These are phyloP conservation scores for Penicillium sp. DNA, from an alignment of 2,329 filamentous ascomycete genomes.

Conservation along the genomic window DNA sequence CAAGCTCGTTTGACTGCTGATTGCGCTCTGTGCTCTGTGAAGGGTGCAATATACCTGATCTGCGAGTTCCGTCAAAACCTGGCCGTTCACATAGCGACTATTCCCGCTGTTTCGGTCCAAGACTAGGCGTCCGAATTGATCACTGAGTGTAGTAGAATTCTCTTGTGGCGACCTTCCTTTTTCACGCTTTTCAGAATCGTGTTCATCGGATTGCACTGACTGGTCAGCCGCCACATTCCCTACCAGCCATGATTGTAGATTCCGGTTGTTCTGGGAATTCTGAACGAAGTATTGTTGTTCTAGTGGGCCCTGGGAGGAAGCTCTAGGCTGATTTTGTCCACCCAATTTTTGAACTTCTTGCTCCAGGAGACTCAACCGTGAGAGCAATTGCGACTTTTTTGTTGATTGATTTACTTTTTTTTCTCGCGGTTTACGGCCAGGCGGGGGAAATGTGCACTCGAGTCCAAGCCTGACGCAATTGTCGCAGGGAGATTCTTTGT, in stretches of 20 bases:
- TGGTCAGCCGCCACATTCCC: neutral
- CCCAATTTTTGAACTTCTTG: neutral
- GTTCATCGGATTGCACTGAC: neutral
- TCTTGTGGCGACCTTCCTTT: neutral
- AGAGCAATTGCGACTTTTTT: neutral
- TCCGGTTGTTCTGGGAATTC: neutral
- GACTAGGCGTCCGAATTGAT: constrained; percentile 1
- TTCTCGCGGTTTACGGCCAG: constrained; percentile 4
- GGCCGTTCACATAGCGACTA: constrained; percentile 1
- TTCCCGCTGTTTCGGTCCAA: neutral
- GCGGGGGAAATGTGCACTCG: constrained; percentile 2
- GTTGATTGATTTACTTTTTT: neutral
- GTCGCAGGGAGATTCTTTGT: constrained; percentile 1
- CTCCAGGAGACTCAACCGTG: neutral
- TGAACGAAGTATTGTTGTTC: neutral
- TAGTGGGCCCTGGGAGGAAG: neutral
- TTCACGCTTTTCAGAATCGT: neutral
- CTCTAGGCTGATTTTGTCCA: neutral
- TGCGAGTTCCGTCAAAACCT: neutral
- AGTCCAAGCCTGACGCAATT: neutral
- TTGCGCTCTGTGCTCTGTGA: neutral
- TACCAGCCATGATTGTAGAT: neutral
- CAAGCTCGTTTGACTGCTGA: neutral
- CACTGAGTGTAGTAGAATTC: neutral
- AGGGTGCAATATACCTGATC: neutral